phyloP scores from a whole-genome alignment of 2,329 filamentous ascomycete genomes.

The Venturia carpophila region DNA sequence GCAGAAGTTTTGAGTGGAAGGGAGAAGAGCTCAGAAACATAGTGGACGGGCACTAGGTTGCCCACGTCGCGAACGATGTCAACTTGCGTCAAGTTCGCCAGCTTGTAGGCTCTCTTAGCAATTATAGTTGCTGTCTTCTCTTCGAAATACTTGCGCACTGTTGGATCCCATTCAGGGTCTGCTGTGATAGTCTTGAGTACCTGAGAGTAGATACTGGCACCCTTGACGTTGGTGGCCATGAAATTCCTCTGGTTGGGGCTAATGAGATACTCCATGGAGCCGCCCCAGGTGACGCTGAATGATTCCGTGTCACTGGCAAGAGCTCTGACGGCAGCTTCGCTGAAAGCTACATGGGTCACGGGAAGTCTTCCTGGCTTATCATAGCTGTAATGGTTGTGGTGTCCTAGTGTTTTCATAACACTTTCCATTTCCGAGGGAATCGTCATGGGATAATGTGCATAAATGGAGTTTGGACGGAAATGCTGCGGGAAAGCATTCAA shows the following conservation, averaged over 20 bases:
- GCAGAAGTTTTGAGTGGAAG: conserved; percentile 48
- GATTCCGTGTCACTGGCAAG: conserved; percentile 53
- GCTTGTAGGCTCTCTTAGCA: conserved; percentile 54
- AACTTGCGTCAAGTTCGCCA: conserved; percentile 56
- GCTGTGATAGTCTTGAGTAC: conserved; percentile 28
- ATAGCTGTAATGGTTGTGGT: conserved; percentile 62
- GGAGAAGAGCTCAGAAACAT: conserved; percentile 48
- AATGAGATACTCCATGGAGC: conserved; percentile 56
- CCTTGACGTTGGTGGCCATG: conserved; percentile 32
- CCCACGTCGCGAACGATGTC: conserved; percentile 58
- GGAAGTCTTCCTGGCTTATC: conserved; percentile 49
- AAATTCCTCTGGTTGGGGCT: conserved; percentile 49
- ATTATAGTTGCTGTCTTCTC: conserved; percentile 55
- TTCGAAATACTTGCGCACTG: conserved; percentile 61
- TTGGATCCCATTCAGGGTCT: conserved; percentile 50
- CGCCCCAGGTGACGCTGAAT: conserved; percentile 59
- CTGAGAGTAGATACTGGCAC: background rate
- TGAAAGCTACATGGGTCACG: conserved; percentile 49
- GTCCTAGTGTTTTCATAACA: conserved; percentile 60
- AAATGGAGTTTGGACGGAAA: conserved; percentile 70
- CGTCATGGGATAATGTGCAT: conserved; percentile 67
- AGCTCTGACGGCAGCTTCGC: conserved; percentile 53
- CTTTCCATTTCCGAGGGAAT: conserved; percentile 64
- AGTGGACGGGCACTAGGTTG: conserved; percentile 49
- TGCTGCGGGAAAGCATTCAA: conserved; percentile 71